Percentiles rank a stretch among this genome's conserved stretches.
Evolutionary conservation across 2,329 filamentous ascomycete species (phyloP).

Genomic region (Trichophyton simii): DNA sequence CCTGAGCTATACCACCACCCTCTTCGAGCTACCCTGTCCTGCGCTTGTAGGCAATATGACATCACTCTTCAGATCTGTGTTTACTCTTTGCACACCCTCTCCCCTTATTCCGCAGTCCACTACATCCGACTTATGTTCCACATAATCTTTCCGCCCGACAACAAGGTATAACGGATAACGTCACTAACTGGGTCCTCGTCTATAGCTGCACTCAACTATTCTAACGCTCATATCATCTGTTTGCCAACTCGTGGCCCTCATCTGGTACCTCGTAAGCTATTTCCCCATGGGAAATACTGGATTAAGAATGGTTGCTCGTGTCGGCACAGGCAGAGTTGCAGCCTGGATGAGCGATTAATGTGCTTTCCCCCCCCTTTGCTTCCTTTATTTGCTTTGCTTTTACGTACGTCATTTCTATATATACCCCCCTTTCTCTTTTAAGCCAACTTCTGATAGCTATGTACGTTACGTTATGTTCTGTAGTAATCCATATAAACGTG

Average conservation of each 20-base stretch:
- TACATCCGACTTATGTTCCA: background rate
- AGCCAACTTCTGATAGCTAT: background rate
- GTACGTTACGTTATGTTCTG: background rate
- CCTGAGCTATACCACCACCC: background rate
- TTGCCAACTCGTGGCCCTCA: slow-evolving; percentile 65
- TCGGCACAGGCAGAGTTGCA: slow-evolving; percentile 71
- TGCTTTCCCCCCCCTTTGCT: background rate
- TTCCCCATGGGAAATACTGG: slow-evolving; percentile 93
- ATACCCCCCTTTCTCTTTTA: background rate
- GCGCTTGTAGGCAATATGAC: slow-evolving; percentile 22
- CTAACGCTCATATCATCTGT: slow-evolving; percentile 76
- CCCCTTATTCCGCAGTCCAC: background rate
- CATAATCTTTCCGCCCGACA: background rate
- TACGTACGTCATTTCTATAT: background rate
- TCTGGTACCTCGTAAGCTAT: slow-evolving; percentile 95
- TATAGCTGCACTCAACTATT: slow-evolving; percentile 66
- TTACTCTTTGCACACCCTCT: background rate
- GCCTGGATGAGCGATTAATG: slow-evolving; percentile 70
- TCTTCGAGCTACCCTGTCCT: background rate
- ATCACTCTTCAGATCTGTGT: background rate
- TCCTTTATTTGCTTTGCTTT: background rate
- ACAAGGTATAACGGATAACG: slow-evolving; percentile 2
- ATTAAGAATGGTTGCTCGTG: slow-evolving; percentile 70
- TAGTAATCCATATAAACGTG: background rate
- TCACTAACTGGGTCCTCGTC: slow-evolving; percentile 16